Conservation (phyloP, 2,329 filamentous ascomycete species). For the Davidsoniella neocaledoniae region DNA sequence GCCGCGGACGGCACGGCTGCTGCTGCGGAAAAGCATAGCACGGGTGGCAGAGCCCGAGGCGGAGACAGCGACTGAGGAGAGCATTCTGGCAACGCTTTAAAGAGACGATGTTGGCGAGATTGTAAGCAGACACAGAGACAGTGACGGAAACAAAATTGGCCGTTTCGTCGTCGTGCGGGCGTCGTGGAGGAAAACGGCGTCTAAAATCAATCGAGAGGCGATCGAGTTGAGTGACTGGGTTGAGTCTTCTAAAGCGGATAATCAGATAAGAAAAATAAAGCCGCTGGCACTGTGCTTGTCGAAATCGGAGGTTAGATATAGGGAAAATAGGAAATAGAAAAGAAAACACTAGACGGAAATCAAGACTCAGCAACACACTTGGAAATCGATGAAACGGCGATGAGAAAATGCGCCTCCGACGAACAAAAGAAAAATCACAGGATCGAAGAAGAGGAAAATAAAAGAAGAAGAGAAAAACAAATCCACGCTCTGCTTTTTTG, state of each 20-base stretch:
- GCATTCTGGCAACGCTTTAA: conserved; percentile 3
- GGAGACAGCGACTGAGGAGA: conserved; percentile 9
- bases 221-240: background rate
- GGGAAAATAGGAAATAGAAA: background rate
- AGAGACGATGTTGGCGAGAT: background rate
- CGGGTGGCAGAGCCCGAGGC: conserved; percentile 9
- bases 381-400: background rate
- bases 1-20: conserved; percentile 2
- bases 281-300: background rate
- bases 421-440: background rate
- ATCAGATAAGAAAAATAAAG: background rate
- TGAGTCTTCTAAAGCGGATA: background rate
- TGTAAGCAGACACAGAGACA: background rate
- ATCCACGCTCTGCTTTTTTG: too few relatives aligned
- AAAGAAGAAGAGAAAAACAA: background rate
- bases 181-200: background rate
- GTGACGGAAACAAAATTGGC: background rate
- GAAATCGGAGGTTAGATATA: background rate
- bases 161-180: background rate
- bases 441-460: background rate
- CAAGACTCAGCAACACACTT: too few relatives aligned
- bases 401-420: background rate
- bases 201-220: background rate
- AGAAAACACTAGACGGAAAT: background rate
- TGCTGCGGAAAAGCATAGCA: conserved; percentile 3